phyloP scores from a whole-genome alignment of 345 rosid species.

The Brassica cretica region DNA sequence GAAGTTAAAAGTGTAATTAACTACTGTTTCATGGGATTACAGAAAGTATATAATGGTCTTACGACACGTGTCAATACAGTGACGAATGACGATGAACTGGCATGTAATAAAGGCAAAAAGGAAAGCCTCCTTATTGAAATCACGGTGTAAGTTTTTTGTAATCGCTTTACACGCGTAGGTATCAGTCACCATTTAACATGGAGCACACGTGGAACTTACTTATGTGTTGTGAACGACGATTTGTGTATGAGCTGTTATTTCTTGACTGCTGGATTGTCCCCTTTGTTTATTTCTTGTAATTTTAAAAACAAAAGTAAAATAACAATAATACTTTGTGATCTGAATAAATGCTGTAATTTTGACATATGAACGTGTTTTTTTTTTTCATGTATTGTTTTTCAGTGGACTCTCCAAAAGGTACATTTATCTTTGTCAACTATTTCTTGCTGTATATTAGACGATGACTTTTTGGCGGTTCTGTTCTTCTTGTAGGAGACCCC shows the following conservation, averaged over 20 bases:
- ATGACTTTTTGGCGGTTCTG: neutral
- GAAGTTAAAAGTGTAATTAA: slow-evolving; percentile 17
- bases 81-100: slow-evolving; percentile 18
- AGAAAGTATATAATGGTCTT: neutral
- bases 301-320: neutral
- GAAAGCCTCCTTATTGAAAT: slow-evolving; percentile 28
- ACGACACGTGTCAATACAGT: slow-evolving; percentile 23
- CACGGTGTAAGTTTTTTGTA: slow-evolving; percentile 28
- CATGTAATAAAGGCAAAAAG: slow-evolving; percentile 22
- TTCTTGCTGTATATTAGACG: neutral
- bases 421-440: neutral
- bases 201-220: slow-evolving; percentile 31
- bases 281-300: neutral
- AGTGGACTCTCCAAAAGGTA: neutral
- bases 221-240: neutral
- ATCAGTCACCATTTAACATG: slow-evolving; percentile 17
- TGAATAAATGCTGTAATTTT: neutral
- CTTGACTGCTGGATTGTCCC: slow-evolving; percentile 29
- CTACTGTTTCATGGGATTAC: slow-evolving; percentile 23
- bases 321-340: neutral
- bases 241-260: slow-evolving; percentile 35
- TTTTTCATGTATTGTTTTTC: neutral
- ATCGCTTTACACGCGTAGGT: slow-evolving; percentile 26
- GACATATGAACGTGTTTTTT: neutral
- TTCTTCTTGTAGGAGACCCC: neutral